Percentiles rank a stretch among this genome's conserved stretches.
Evolutionary conservation across 1,284 basidiomycete species (phyloP).

Genomic region (Hortiboletus rubellus): DNA sequence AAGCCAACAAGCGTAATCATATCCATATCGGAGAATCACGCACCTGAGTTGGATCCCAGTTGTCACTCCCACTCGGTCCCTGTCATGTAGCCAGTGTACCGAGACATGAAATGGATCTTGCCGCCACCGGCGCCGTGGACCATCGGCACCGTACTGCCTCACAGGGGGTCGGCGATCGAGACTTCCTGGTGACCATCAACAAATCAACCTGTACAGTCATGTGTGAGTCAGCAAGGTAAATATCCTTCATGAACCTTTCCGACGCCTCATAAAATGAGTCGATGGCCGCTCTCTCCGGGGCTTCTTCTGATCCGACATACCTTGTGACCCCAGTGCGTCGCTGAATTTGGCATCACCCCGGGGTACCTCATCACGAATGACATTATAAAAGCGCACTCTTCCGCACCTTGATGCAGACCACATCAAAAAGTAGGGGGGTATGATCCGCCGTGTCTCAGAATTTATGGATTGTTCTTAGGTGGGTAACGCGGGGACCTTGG

Average conservation of each 20-base stretch:
- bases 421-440: slow-evolving; percentile 31
- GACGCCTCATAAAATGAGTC: background rate
- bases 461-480: slow-evolving; percentile 23
- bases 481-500: background rate
- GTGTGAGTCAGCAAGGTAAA: slow-evolving; percentile 11
- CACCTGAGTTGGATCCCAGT: slow-evolving; percentile 89
- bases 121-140: slow-evolving; percentile 10
- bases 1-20: background rate
- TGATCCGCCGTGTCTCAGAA: slow-evolving; percentile 36
- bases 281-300: slow-evolving; percentile 13
- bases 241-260: background rate
- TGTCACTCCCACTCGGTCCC: slow-evolving; percentile 66
- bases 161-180: background rate
- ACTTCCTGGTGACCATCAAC: slow-evolving; percentile 88
- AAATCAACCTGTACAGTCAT: slow-evolving; percentile 86
- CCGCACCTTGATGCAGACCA: slow-evolving; percentile 44
- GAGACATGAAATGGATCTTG: background rate
- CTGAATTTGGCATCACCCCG: slow-evolving; percentile 21
- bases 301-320: slow-evolving; percentile 18
- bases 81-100: slow-evolving; percentile 33
- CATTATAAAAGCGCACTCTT: slow-evolving; percentile 26
- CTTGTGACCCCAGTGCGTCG: slow-evolving; percentile 35
- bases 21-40: slow-evolving; percentile 23
- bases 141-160: background rate
- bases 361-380: slow-evolving; percentile 23